A percentile compares a stretch with the other conserved stretches of the same genome.
phyloP scores from a whole-genome alignment of 495 filamentous ascomycete species.

The Tuber microsphaerosporum region DNA sequence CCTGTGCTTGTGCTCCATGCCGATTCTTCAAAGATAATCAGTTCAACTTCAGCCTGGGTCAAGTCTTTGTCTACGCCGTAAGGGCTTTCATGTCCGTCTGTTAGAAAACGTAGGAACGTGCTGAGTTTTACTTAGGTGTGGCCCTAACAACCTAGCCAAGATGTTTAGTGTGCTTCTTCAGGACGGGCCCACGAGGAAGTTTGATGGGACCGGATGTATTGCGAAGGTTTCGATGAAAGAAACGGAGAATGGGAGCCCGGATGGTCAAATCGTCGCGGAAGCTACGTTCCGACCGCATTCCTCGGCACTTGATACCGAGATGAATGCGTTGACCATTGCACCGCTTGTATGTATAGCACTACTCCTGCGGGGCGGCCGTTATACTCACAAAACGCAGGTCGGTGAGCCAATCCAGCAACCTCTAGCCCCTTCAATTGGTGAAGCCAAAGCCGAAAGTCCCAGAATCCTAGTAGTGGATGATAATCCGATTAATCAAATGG shows the following conservation, averaged over 20 bases:
- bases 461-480: not conserved
- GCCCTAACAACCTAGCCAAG: not conserved
- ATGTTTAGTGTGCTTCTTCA: not conserved
- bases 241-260: not conserved
- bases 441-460: not conserved
- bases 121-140: not conserved
- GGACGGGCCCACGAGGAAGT: not conserved
- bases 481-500: not conserved
- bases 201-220: not conserved
- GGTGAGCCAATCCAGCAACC: not conserved
- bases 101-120: not conserved
- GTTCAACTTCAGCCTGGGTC: not conserved
- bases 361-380: not conserved
- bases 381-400: not conserved
- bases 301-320: not conserved
- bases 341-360: not conserved
- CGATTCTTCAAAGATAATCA: not conserved
- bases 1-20: not conserved
- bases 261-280: not conserved
- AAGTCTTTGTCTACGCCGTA: not conserved
- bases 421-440: not conserved
- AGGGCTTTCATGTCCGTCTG: not conserved
- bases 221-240: not conserved
- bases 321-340: not conserved
- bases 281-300: not conserved